Conservation (phyloP, 495 filamentous ascomycete species). For the Apiosordaria backusii region DNA sequence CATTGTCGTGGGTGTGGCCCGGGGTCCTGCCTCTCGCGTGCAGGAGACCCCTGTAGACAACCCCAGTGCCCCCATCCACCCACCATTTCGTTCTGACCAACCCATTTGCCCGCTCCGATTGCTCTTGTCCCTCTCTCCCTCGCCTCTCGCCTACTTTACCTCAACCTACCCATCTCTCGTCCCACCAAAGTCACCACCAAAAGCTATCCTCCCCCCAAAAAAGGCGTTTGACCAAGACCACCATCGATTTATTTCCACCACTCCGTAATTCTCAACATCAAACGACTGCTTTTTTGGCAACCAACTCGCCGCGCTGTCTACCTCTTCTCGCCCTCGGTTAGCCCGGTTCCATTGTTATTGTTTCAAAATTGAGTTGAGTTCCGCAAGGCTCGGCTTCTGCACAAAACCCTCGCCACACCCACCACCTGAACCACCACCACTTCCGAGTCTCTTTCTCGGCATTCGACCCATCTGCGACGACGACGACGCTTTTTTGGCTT, state of each 20-base stretch:
- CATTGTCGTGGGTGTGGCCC: conserved; percentile 22
- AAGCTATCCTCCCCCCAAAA: conserved; percentile 17
- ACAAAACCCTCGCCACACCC: conserved; percentile 21
- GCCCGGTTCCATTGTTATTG: conserved; percentile 32
- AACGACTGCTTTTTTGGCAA: no score
- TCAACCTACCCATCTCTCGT: conserved; percentile 25
- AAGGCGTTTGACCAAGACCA: conserved; percentile 3
- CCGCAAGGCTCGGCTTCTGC: conserved; percentile 20
- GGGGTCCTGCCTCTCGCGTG: conserved; percentile 40
- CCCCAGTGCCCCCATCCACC: conserved; percentile 25
- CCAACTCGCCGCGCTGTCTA: not conserved
- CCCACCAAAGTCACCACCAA: conserved; percentile 27
- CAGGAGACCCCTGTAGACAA: conserved; percentile 37
- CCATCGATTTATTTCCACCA: not conserved
- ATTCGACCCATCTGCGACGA: conserved; percentile 4
- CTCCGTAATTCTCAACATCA: conserved; percentile 7
- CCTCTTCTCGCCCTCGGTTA: conserved; percentile 15
- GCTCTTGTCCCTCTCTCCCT: conserved; percentile 36
- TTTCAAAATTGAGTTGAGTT: conserved; percentile 25
- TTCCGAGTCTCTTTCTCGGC: conserved; percentile 8
- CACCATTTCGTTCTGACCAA: conserved; percentile 27
- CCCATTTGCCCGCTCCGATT: conserved; percentile 41
- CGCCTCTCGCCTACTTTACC: conserved; percentile 35
- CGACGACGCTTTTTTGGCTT: conserved; percentile 14
- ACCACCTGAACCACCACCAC: conserved; percentile 22